These are phyloP conservation scores for Glycyrrhiza uralensis DNA, from an alignment of 306 rosid genomes.

Conservation along the genomic window DNA sequence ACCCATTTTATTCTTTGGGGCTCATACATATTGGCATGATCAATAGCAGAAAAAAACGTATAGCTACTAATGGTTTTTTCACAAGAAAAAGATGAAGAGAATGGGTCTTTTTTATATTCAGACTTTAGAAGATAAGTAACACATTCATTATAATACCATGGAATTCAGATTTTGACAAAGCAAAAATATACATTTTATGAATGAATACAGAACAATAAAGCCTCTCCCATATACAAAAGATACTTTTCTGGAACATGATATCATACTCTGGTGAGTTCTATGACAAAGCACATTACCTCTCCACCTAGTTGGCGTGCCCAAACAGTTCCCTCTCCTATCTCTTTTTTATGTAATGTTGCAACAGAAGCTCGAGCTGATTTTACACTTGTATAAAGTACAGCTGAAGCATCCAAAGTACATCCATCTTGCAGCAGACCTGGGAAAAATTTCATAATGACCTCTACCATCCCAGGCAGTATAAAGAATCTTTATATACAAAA, in stretches of 20 bases:
- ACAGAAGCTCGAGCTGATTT: slow-evolving; percentile 89
- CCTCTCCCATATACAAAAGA: not conserved
- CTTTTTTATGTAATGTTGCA: slow-evolving; percentile 61
- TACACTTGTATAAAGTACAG: slow-evolving; percentile 86
- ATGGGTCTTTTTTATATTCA: not conserved
- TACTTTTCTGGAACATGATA: not conserved
- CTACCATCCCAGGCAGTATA: slow-evolving; percentile 3
- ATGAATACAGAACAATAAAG: slow-evolving; percentile 1
- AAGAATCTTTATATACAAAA: not conserved
- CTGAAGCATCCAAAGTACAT: slow-evolving; percentile 78
- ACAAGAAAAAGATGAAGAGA: not conserved
- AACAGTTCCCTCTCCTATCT: slow-evolving; percentile 61
- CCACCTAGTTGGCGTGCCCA: slow-evolving; percentile 99
- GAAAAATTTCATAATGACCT: slow-evolving; percentile 25
- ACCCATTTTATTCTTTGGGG: not conserved
- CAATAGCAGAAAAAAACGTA: slow-evolving; percentile 19
- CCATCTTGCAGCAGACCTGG: slow-evolving; percentile 93
- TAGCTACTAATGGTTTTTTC: not conserved
- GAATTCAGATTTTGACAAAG: slow-evolving; percentile 16
- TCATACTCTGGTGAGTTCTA: not conserved
- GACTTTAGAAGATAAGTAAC: not conserved
- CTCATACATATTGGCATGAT: not conserved
- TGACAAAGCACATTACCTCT: slow-evolving; percentile 54
- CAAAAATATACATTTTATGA: not conserved
- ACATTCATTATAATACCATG: not conserved